phyloP scores from a whole-genome alignment of 441 rosid species.

The Sinapis alba region DNA sequence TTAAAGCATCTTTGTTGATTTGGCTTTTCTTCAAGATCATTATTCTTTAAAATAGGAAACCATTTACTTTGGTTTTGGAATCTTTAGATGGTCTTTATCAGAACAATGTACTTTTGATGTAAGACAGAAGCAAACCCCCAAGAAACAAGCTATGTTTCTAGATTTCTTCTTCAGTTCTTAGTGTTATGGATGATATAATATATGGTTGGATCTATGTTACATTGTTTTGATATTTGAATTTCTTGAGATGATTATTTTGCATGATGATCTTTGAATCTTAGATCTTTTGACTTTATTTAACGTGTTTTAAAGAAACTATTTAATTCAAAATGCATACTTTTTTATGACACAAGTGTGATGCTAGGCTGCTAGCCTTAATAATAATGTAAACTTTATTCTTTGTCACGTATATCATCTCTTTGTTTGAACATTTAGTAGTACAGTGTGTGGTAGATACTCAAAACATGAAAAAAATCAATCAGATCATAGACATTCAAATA shows the following conservation, averaged over 20 bases:
- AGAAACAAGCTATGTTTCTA: constrained; percentile 24
- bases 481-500: constrained; percentile 10
- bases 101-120: constrained; percentile 32
- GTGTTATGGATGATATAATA: background rate
- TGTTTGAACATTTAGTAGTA: background rate
- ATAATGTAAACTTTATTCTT: constrained; percentile 19
- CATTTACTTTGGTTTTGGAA: constrained; percentile 14
- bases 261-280: constrained; percentile 42
- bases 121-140: background rate
- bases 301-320: constrained; percentile 27
- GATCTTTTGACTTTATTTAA: constrained; percentile 48
- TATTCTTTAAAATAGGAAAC: constrained; percentile 14
- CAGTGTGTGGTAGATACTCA: background rate
- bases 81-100: constrained; percentile 20
- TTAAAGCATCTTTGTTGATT: constrained; percentile 17
- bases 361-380: background rate
- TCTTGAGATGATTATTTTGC: constrained; percentile 37
- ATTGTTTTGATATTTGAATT: constrained; percentile 17
- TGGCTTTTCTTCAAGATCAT: constrained; percentile 33
- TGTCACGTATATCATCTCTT: constrained; percentile 5
- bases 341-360: constrained; percentile 32
- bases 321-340: constrained; percentile 15
- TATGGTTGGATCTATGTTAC: constrained; percentile 31
- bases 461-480: background rate
- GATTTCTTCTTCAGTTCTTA: background rate